Base-by-base conservation (phyloP, 495 filamentous ascomycete species). In the Aspergillus cristatus region DNA sequence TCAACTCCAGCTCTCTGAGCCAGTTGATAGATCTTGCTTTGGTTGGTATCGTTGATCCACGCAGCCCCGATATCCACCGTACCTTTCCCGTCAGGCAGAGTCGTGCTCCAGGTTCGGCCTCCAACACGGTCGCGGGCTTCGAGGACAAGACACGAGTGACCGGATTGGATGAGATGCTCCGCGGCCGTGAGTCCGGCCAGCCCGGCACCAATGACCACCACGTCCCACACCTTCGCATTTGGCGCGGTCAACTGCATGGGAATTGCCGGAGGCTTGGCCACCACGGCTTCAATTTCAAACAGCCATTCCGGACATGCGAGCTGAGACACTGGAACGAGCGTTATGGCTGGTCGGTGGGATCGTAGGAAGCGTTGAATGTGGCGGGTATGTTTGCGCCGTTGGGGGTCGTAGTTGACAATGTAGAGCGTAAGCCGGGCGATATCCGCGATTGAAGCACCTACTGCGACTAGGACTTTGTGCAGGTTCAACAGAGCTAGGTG, bases 31-130 rank as follows among this genome's bases (percentile, higher is more conserved):
- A 74, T 59, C 22, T 50, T 47, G 8, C 37, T 47, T 41, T 77
- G 73, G 28, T 58, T 71, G 2, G 57, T 65, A 31, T 70, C 60
- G 46, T 75, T 76, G 35, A 74, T 64, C 71, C 70, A 75, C 3
- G 67, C 67, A 1, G 65, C 71, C 2, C 70, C 72, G 14, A 74
- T 39, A 28, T 74, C 71, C 14, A 60, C 54, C n/a, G 45, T 14
- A 13, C 61, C 63, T n/a, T 46, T 39, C 20, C 20, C 20, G 13
- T 43, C 46, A 6, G 39, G 28, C 0, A 50, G 38, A 1, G 42
- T 41, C 2, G 35, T 28, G 13, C 51, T 57, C 46, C 54, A 66
- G 0, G 58, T 67, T 39, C 71, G 72, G 1, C 74, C 74, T 3
- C 74, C 74, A 2, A 76, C 68, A 6, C 66, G 58, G 42, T 71